Base-by-base conservation (phyloP, 495 filamentous ascomycete genomes). In the Penicillium simplicissimum region DNA sequence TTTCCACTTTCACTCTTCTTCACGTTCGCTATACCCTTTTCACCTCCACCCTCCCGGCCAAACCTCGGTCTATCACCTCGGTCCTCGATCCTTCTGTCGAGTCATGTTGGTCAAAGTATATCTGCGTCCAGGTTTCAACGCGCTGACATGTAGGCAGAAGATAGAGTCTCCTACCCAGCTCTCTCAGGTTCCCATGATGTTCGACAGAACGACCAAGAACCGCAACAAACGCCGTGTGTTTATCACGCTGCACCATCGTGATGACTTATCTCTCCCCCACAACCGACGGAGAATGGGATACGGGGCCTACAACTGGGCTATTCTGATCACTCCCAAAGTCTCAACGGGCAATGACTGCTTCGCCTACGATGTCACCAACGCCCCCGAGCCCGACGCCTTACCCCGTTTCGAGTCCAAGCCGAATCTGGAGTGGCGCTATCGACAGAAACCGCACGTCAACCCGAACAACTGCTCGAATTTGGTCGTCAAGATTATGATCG, bases 351-450 rank as follows among this genome's bases (percentile, higher is more conserved):
- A 10, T 9, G 59, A 62, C 10, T 56, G 59, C 47, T 43, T 61
- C 34, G 57, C 56, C 23, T 69, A 57, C 52, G 64, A 65, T 40
- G 62, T 63, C 1, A 69, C 58, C 31, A 48, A 69, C 55, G 57
- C 48, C 10, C 52, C 67, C 42, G 33, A 34, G 45, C 58, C 45
- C 4, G 61, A 70, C 38, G 33, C 59, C 4, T n/a, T 55, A 11
- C 58, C 34, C 15, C 34, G 25, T 13, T 14, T 45, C 11, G 38
- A 64, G 35, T 35, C 33, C 21, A 67, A 67, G 19, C 49, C 47
- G 5, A 40, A 57, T 15, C 17, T 48, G 15, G 28, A 55, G 52
- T 70, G 64, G 67, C 43, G 38, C 14, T 70, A 63, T 42, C 55
- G 62, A 45, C 55, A 52, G 37, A 52, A 64, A 28, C 45, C 45